Conservation (phyloP, 1,284 basidiomycete species). For the Marasmius fiardii region DNA sequence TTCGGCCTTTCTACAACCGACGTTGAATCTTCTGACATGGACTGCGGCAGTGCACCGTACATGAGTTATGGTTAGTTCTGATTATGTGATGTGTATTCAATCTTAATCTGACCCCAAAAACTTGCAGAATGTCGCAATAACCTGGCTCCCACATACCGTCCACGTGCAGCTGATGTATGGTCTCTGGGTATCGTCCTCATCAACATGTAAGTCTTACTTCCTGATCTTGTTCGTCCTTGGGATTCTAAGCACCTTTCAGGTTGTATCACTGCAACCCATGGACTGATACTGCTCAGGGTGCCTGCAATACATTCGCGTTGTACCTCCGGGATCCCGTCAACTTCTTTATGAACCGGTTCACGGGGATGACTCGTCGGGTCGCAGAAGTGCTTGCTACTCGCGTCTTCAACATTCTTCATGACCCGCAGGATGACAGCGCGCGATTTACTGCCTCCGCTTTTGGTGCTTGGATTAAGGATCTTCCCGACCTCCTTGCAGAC, state of each 20-base stretch:
- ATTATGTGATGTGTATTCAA: slow-evolving; percentile 4
- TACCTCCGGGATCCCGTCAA: slow-evolving; percentile 78
- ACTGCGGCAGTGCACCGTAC: slow-evolving; percentile 98
- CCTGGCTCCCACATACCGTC: slow-evolving; percentile 88
- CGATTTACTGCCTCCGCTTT: slow-evolving; percentile 83
- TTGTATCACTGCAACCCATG: slow-evolving; percentile 98
- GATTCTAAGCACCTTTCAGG: slow-evolving; percentile 38
- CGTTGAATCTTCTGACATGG: slow-evolving; percentile 89
- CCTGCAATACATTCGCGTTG: slow-evolving; percentile 79
- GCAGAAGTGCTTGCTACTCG: slow-evolving; percentile 83
- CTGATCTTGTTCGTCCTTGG: slow-evolving; percentile 11
- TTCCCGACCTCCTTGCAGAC: slow-evolving; percentile 70
- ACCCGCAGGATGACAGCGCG: slow-evolving; percentile 48
- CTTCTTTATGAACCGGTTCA: slow-evolving; percentile 89
- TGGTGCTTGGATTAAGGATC: slow-evolving; percentile 80
- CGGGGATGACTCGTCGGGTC: slow-evolving; percentile 87
- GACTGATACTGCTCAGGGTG: slow-evolving; percentile 84
- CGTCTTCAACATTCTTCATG: slow-evolving; percentile 83
- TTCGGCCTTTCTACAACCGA: slow-evolving; percentile 95
- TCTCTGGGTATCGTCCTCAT: slow-evolving; percentile 97
- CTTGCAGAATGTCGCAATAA: slow-evolving; percentile 93
- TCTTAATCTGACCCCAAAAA: slow-evolving; percentile 13
- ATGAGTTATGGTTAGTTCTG: slow-evolving; percentile 87
- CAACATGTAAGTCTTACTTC: slow-evolving; percentile 73
- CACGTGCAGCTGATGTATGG: slow-evolving; percentile 97